Percentiles rank a stretch among this genome's conserved stretches.
These are phyloP conservation scores for Xylariomycetidae sp. DNA, from an alignment of 2,329 filamentous ascomycete species.

Conservation along the genomic window DNA sequence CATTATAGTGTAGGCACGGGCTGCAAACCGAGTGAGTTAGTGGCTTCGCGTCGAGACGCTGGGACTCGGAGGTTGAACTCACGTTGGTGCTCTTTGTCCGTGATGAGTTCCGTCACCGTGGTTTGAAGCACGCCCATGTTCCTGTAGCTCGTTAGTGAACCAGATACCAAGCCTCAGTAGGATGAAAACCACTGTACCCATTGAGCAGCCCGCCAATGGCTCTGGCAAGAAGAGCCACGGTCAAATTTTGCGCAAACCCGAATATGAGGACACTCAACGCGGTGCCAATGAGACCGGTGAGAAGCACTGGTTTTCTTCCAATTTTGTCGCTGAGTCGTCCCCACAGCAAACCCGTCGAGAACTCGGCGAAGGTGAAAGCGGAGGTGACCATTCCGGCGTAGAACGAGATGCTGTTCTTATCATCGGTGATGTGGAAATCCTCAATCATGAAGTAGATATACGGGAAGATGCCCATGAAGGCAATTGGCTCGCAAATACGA, in stretches of 20 bases:
- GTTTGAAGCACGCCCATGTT: conserved; percentile 96
- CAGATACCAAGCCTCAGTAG: conserved; percentile 15
- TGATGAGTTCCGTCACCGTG: conserved; percentile 89
- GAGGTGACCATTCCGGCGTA: conserved; percentile 96
- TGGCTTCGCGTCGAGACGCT: neutral
- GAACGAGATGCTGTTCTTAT: conserved; percentile 74
- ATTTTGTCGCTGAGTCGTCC: conserved; percentile 86
- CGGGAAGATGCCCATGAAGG: conserved; percentile 98
- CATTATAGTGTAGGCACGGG: conserved; percentile 94
- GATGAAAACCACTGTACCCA: conserved; percentile 54
- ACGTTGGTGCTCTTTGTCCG: conserved; percentile 89
- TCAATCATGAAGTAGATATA: conserved; percentile 98
- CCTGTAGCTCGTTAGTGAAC: conserved; percentile 35
- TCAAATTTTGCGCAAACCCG: conserved; percentile 78
- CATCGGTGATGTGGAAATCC: conserved; percentile 78
- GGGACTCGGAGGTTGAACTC: conserved; percentile 28
- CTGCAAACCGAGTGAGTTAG: conserved; percentile 37
- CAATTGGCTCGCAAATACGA: conserved; percentile 96
- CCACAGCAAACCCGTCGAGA: conserved; percentile 88
- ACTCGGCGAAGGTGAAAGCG: conserved; percentile 92
- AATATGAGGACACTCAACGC: conserved; percentile 89
- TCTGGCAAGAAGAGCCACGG: conserved; percentile 77
- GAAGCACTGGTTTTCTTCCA: conserved; percentile 85
- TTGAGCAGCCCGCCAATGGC: conserved; percentile 88
- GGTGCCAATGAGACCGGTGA: conserved; percentile 85